Evolutionary conservation across 257 asterid genomes (phyloP).

Genomic region (Penstemon newberryi): DNA sequence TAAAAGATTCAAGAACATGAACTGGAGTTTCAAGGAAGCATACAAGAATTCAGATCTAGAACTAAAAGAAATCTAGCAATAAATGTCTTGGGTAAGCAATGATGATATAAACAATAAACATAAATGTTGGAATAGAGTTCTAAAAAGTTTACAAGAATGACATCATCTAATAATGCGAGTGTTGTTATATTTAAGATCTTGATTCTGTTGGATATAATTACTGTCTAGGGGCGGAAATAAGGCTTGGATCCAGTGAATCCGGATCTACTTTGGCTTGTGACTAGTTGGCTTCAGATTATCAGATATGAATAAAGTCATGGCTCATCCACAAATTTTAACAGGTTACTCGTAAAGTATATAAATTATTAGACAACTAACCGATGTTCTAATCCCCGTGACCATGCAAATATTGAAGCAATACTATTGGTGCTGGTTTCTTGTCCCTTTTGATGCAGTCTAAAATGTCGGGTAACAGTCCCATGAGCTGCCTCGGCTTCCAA

Average conservation of each 20-base stretch:
- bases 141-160: neutral
- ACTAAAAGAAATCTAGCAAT: neutral
- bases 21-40: neutral
- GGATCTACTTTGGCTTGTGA: too few species aligned
- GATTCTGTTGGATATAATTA: too few species aligned
- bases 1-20: constrained; percentile 1
- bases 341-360: neutral
- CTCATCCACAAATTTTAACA: neutral
- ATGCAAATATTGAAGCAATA: constrained; percentile 93
- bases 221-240: too few species aligned
- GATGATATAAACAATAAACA: neutral
- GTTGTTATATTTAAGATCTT: too few species aligned
- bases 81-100: neutral
- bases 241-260: too few species aligned
- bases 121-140: neutral
- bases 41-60: constrained; percentile 3
- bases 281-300: neutral
- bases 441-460: constrained; percentile 82
- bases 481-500: constrained; percentile 98
- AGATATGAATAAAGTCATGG: constrained; percentile 6
- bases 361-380: constrained; percentile 44
- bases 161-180: neutral
- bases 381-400: constrained; percentile 88
- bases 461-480: constrained; percentile 95
- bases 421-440: constrained; percentile 96